Percentiles rank a stretch among this genome's conserved stretches.
Conservation (phyloP, 176 grass and related monocot genomes). For the sorghum (Sorghum bicolor) region Sorghum_bicolor_NCBIv3 NC_012871.2:52353501-52354000, state of each 20-base stretch:
- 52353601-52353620: constrained; percentile 61
- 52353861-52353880: constrained; percentile 38
- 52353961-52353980: constrained; percentile 47
- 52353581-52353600: constrained; percentile 61
- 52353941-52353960: constrained; percentile 65
- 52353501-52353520: not conserved
- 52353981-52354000: constrained; percentile 23
- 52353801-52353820: not conserved
- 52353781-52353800: not conserved
- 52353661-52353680: constrained; percentile 41
- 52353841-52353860: not conserved
- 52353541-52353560: not conserved
- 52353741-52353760: too few relatives aligned
- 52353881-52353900: constrained; percentile 42
- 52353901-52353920: constrained; percentile 49
- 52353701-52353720: constrained; percentile 51
- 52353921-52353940: constrained; percentile 52
- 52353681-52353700: constrained; percentile 60
- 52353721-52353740: constrained; percentile 38
- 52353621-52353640: constrained; percentile 43
- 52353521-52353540: not conserved
- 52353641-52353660: constrained; percentile 29
- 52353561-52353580: constrained; percentile 46
- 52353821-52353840: not conserved
- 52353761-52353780: too few relatives aligned